Evolutionary conservation across 1,284 basidiomycete genomes (phyloP).

Genomic region (Agroathelia rolfsii): DNA sequence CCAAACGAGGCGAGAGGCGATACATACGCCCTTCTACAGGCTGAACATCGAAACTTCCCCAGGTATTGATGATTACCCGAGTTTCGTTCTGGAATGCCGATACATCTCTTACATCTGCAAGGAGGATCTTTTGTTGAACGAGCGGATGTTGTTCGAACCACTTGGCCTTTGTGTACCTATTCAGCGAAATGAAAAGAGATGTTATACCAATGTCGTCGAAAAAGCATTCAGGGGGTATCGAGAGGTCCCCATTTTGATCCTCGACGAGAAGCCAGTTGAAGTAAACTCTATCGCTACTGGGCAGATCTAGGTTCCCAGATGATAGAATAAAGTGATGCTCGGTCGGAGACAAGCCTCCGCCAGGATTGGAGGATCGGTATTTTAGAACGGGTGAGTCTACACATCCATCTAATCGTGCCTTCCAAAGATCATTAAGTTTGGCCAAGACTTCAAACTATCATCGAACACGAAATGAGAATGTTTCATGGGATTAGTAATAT

Average conservation of each 20-base stretch:
- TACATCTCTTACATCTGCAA: constrained; percentile 33
- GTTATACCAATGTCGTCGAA: constrained; percentile 37
- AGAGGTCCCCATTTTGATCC: constrained; percentile 18
- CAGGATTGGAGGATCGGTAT: constrained; percentile 21
- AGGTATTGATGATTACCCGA: constrained; percentile 27
- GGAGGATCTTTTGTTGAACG: constrained; percentile 27
- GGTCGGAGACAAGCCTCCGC: constrained; percentile 12
- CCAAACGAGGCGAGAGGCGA: constrained; percentile 36
- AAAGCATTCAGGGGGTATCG: constrained; percentile 33
- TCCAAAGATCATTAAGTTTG: constrained; percentile 36
- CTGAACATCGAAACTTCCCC: constrained; percentile 21
- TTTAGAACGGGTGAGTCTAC: constrained; percentile 35
- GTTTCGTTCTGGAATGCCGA: constrained; percentile 21
- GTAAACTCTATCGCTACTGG: constrained; percentile 22
- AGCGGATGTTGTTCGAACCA: constrained; percentile 28
- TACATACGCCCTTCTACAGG: constrained; percentile 25
- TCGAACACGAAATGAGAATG: constrained; percentile 1
- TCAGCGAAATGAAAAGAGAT: constrained; percentile 32
- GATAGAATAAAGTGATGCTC: constrained; percentile 29
- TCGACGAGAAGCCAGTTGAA: constrained; percentile 30
- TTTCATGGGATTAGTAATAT: not conserved
- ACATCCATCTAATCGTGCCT: constrained; percentile 34
- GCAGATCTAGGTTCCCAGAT: constrained; percentile 31
- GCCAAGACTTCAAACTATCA: constrained; percentile 38
- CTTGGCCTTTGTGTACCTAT: constrained; percentile 23